These are phyloP conservation scores for Mimosa pudica DNA, from an alignment of 306 rosid genomes.

Conservation along the genomic window DNA sequence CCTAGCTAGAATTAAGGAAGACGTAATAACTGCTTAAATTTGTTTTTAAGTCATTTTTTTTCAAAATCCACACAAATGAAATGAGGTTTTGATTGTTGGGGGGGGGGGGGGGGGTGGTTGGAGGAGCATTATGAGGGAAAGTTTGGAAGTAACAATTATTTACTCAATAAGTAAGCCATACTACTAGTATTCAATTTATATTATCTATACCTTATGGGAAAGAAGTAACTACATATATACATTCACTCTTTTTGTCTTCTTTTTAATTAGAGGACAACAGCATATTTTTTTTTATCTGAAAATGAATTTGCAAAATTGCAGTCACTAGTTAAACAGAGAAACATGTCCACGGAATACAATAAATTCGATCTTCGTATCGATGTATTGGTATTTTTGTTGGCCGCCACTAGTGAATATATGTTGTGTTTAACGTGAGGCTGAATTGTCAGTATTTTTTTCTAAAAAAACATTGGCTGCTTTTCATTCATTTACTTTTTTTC, in stretches of 20 bases:
- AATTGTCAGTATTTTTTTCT: conserved; percentile 2
- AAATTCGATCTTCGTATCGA: not conserved
- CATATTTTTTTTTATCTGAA: not conserved
- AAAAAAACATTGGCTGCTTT: not conserved
- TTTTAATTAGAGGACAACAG: not conserved
- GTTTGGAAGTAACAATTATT: too few relatives aligned
- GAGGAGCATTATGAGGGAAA: too few relatives aligned
- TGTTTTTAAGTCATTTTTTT: too few relatives aligned
- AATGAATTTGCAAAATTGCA: not conserved
- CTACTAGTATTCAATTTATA: too few relatives aligned
- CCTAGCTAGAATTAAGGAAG: too few relatives aligned
- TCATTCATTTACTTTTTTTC: not conserved
- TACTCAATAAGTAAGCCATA: too few relatives aligned
- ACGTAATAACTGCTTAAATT: too few relatives aligned
- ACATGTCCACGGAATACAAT: conserved; percentile 11
- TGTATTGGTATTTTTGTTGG: not conserved
- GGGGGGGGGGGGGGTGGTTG: too few relatives aligned
- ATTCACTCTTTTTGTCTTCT: not conserved
- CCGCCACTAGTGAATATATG: conserved; percentile 17
- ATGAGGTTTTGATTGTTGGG: too few relatives aligned
- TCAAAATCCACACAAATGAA: too few relatives aligned
- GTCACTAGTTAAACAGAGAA: not conserved
- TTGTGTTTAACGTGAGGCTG: conserved; percentile 9
- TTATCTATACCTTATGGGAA: not conserved
- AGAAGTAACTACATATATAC: not conserved